phyloP scores from a whole-genome alignment of 2,329 filamentous ascomycete species.

The Phaeosphaeria sp. region DNA sequence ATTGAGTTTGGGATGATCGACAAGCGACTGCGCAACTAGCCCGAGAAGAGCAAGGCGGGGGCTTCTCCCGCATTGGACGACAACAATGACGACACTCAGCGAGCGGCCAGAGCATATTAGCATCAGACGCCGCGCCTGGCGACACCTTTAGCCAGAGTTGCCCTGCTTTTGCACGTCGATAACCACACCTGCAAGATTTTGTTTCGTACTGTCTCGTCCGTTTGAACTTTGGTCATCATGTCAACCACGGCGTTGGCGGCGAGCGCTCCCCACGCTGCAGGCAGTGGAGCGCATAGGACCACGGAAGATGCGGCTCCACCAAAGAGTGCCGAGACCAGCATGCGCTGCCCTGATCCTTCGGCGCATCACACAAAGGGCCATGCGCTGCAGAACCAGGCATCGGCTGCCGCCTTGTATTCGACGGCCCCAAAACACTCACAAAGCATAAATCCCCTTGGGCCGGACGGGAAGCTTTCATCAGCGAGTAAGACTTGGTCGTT shows the following conservation, averaged over 20 bases:
- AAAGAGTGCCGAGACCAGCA: slow-evolving; percentile 20
- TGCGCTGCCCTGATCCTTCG: slow-evolving; percentile 54
- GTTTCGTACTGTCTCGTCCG: not conserved
- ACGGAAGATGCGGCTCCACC: slow-evolving; percentile 30
- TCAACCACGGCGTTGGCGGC: slow-evolving; percentile 32
- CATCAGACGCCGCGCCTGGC: not conserved
- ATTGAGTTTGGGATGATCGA: slow-evolving; percentile 5
- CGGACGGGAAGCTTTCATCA: slow-evolving; percentile 64
- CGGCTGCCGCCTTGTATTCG: slow-evolving; percentile 67
- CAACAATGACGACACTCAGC: slow-evolving; percentile 5
- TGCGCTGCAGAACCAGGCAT: slow-evolving; percentile 59
- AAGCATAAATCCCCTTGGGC: slow-evolving; percentile 51
- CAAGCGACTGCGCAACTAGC: slow-evolving; percentile 1
- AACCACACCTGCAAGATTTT: not conserved
- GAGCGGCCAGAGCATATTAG: slow-evolving; percentile 6
- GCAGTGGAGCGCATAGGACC: slow-evolving; percentile 26
- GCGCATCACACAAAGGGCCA: slow-evolving; percentile 46
- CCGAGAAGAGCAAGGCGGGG: slow-evolving; percentile 4
- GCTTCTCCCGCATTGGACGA: not conserved
- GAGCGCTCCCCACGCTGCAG: slow-evolving; percentile 27
- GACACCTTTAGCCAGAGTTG: not conserved
- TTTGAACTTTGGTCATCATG: slow-evolving; percentile 21
- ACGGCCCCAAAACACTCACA: slow-evolving; percentile 28
- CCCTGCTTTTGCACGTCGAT: not conserved
- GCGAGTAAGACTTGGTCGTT: slow-evolving; percentile 54